A percentile compares a stretch with the other conserved stretches of the same genome.
Conservation (phyloP, 305 asterid genomes). For the Solanum hybrid region DNA sequence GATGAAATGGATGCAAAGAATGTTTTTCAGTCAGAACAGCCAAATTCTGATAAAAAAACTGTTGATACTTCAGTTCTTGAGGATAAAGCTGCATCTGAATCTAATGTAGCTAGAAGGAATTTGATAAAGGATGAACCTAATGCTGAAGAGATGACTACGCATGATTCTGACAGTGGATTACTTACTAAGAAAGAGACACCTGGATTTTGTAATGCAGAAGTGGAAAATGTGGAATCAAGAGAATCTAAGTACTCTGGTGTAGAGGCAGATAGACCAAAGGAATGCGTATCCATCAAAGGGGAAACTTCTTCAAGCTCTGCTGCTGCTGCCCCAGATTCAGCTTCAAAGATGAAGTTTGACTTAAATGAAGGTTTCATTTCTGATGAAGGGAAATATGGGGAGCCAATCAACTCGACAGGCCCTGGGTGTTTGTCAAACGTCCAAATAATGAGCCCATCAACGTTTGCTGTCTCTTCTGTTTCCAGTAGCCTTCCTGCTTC, state of each 20-base stretch:
- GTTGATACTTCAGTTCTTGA: neutral
- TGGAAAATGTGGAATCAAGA: constrained; percentile 14
- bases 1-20: neutral
- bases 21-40: constrained; percentile 14
- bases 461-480: constrained; percentile 23
- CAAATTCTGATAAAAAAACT: neutral
- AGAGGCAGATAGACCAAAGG: constrained; percentile 16
- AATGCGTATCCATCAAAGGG: constrained; percentile 11
- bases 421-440: constrained; percentile 19
- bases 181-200: constrained; percentile 14
- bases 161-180: constrained; percentile 6
- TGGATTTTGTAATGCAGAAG: constrained; percentile 15
- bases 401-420: constrained; percentile 10
- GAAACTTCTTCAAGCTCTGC: constrained; percentile 23
- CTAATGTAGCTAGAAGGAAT: neutral
- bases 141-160: constrained; percentile 15
- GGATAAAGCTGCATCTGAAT: constrained; percentile 5
- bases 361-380: constrained; percentile 39
- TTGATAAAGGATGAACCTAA: constrained; percentile 10
- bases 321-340: constrained; percentile 18
- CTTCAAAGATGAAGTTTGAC: constrained; percentile 36
- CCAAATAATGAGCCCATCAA: constrained; percentile 20
- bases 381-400: constrained; percentile 40
- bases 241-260: constrained; percentile 15
- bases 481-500: constrained; percentile 38